phyloP scores from a whole-genome alignment of 2,329 filamentous ascomycete species.

The Colletotrichum navitas region DNA sequence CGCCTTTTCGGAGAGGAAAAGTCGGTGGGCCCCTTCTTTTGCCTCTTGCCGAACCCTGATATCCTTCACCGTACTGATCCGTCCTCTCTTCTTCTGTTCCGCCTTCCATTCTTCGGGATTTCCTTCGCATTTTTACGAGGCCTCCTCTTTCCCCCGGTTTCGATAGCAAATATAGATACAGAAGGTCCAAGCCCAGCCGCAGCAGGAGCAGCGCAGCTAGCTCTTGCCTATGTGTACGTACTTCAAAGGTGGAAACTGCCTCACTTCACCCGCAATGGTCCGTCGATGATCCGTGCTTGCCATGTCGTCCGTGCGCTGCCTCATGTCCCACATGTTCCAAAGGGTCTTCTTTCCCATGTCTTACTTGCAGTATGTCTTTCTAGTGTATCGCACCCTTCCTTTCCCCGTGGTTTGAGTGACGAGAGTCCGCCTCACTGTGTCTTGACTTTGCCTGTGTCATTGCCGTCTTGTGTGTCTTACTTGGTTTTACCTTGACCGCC shows the following conservation, averaged over 20 bases:
- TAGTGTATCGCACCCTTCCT: not conserved
- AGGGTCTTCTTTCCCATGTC: conserved; percentile 16
- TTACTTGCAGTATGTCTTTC: not conserved
- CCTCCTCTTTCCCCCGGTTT: not conserved
- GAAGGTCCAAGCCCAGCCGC: conserved; percentile 12
- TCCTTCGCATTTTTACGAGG: not conserved
- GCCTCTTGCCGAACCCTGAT: not conserved
- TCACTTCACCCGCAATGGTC: conserved; percentile 23
- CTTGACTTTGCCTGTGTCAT: not conserved
- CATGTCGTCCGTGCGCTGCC: not conserved
- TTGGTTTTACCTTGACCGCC: conserved; percentile 2
- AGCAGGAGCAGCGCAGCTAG: not conserved
- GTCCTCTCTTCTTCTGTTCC: not conserved
- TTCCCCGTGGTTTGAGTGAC: not conserved
- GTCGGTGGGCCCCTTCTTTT: not conserved
- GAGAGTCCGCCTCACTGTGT: not conserved
- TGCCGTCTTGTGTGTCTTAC: not conserved
- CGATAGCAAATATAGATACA: not conserved
- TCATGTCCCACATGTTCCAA: not conserved
- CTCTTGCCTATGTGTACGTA: not conserved
- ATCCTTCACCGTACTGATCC: not conserved
- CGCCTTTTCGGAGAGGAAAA: not conserved
- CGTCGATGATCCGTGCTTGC: conserved; percentile 26
- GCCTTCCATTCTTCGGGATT: not conserved
- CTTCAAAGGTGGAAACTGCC: not conserved